phyloP scores from a whole-genome alignment of 2,329 filamentous ascomycete species.

The Fusarium sp. region DNA sequence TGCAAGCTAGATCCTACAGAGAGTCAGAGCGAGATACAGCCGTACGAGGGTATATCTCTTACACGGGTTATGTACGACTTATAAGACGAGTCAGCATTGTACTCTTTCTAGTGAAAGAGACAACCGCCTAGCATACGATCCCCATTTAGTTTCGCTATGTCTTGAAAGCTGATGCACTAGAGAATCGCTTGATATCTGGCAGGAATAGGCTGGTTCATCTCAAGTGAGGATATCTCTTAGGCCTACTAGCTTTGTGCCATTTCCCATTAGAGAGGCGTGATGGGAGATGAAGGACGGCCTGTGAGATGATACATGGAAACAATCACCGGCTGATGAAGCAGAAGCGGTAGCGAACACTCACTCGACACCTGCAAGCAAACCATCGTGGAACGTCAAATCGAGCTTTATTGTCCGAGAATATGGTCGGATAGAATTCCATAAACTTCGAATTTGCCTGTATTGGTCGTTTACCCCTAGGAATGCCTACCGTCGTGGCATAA shows the following conservation, averaged over 20 bases:
- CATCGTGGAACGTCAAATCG: neutral
- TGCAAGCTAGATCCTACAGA: constrained; percentile 23
- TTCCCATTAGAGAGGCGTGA: neutral
- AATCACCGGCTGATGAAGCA: constrained; percentile 20
- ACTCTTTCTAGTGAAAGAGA: neutral
- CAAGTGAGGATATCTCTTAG: constrained; percentile 10
- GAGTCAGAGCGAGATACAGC: constrained; percentile 6
- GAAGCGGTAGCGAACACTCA: constrained; percentile 1
- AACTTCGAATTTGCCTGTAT: neutral
- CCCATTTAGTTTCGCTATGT: neutral
- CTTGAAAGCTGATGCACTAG: neutral
- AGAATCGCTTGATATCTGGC: neutral
- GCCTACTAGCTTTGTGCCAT: constrained; percentile 17
- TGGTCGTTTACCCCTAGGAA: neutral
- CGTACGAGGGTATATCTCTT: neutral
- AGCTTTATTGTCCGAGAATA: neutral
- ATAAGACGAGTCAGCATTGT: neutral
- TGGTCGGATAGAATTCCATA: neutral
- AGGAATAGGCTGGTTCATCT: constrained; percentile 16
- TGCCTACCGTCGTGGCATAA: neutral
- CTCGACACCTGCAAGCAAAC: constrained; percentile 21
- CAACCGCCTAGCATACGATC: neutral
- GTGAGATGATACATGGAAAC: constrained; percentile 22
- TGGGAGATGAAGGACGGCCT: constrained; percentile 27
- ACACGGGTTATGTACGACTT: neutral